Conservation (phyloP, 2,329 filamentous ascomycete genomes). For the Dichotomopilus funicola region DNA sequence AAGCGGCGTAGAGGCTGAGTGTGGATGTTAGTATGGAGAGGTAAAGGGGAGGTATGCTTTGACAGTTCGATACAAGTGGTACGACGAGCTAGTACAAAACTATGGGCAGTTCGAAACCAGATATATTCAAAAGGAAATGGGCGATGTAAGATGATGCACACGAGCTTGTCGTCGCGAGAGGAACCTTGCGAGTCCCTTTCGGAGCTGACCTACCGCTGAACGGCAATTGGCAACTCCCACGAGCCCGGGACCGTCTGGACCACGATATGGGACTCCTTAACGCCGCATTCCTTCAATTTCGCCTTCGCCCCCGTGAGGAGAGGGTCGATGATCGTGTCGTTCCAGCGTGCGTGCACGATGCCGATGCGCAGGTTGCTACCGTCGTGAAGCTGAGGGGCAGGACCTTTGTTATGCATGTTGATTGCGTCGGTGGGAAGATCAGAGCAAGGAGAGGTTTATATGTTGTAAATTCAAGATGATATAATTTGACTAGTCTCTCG, state of each 20-base stretch:
- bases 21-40: constrained; percentile 17
- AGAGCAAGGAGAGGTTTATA: not conserved
- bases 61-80: too few relatives aligned
- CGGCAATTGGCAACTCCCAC: constrained; percentile 89
- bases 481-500: too few relatives aligned
- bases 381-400: constrained; percentile 52
- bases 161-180: too few relatives aligned
- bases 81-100: too few relatives aligned
- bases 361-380: constrained; percentile 77
- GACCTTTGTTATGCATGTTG: constrained; percentile 48
- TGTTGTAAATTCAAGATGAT: too few relatives aligned
- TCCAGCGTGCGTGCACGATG: constrained; percentile 96
- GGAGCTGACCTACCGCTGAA: constrained; percentile 59
- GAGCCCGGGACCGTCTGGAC: constrained; percentile 85
- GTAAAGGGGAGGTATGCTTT: not conserved
- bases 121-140: too few relatives aligned
- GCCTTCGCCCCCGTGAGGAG: constrained; percentile 75
- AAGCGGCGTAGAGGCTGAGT: constrained; percentile 70
- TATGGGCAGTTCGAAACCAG: too few relatives aligned
- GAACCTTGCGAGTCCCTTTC: too few relatives aligned
- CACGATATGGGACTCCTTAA: constrained; percentile 81
- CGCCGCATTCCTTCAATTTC: constrained; percentile 70
- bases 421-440: constrained; percentile 9
- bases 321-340: constrained; percentile 77
- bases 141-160: too few relatives aligned